phyloP scores from a whole-genome alignment of 2,329 filamentous ascomycete genomes.

The Coniella vitis region DNA sequence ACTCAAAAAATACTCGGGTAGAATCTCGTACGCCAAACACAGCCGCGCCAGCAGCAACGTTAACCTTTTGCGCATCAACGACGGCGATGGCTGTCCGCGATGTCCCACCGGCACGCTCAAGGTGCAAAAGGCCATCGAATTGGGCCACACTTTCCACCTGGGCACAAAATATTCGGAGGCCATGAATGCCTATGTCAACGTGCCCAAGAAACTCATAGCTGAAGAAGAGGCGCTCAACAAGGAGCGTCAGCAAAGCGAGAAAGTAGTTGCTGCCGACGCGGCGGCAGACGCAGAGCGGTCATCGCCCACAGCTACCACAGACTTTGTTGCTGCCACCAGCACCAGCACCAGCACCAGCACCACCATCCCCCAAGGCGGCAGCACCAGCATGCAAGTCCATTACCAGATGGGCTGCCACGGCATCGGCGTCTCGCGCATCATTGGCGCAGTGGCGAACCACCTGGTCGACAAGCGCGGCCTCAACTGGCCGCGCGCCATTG shows the following conservation, averaged over 20 bases:
- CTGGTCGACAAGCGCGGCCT: conserved; percentile 66
- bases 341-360: too few species aligned
- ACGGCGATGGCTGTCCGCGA: conserved; percentile 66
- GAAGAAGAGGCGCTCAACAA: not conserved
- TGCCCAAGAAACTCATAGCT: conserved; percentile 26
- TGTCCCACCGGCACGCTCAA: conserved; percentile 59
- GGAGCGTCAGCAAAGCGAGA: not conserved
- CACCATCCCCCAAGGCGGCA: too few species aligned
- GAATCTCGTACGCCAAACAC: conserved; percentile 19
- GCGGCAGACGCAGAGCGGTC: not conserved
- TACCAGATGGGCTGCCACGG: conserved; percentile 97
- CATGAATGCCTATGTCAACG: conserved; percentile 55
- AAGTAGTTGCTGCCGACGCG: not conserved
- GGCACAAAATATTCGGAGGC: conserved; percentile 81
- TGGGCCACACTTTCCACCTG: conserved; percentile 92
- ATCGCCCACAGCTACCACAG: conserved; percentile 3
- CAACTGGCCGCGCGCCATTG: conserved; percentile 81
- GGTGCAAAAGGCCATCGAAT: conserved; percentile 71
- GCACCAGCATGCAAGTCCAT: conserved; percentile 32
- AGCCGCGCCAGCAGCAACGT: conserved; percentile 27
- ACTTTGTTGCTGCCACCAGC: too few species aligned
- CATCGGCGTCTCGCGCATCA: conserved; percentile 85
- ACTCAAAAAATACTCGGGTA: not conserved
- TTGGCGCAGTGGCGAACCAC: conserved; percentile 77
- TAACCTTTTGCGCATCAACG: conserved; percentile 57